phyloP scores from a whole-genome alignment of 163 green algal genomes.

The Volvox carteri region DNA sequence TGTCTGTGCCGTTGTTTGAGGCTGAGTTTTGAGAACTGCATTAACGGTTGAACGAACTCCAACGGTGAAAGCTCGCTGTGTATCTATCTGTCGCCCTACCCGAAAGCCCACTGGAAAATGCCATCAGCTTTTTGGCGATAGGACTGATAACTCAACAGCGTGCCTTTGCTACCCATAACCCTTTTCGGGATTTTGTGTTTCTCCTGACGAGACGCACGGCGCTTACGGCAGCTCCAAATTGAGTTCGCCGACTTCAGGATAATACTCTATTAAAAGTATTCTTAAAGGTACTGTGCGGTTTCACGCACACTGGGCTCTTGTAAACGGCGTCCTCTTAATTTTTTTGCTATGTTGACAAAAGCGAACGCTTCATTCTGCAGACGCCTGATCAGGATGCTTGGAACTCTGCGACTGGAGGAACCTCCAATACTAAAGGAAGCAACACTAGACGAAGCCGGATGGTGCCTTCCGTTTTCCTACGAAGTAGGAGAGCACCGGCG shows the following conservation, averaged over 20 bases:
- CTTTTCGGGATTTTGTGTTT: background rate
- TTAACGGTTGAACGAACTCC: background rate
- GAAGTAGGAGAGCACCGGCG: slow-evolving; percentile 22
- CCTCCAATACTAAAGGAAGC: background rate
- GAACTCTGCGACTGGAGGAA: slow-evolving; percentile 3
- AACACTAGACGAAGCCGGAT: background rate
- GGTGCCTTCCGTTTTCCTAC: slow-evolving; percentile 2
- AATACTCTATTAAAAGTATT: background rate
- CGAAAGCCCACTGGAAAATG: background rate
- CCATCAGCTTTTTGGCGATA: too few relatives aligned
- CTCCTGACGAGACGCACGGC: background rate
- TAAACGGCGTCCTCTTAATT: background rate
- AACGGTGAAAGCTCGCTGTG: background rate
- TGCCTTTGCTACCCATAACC: background rate
- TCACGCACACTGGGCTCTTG: background rate
- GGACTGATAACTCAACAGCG: background rate
- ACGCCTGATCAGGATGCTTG: background rate
- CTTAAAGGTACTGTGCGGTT: too few relatives aligned
- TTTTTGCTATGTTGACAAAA: background rate
- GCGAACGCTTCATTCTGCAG: background rate
- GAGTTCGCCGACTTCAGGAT: background rate
- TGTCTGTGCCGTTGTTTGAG: too few relatives aligned
- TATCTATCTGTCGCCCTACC: background rate
- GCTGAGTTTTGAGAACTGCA: background rate
- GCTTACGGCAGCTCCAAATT: background rate